Conservation (phyloP, 345 rosid species). For the Eucalyptus camaldulensis region DNA sequence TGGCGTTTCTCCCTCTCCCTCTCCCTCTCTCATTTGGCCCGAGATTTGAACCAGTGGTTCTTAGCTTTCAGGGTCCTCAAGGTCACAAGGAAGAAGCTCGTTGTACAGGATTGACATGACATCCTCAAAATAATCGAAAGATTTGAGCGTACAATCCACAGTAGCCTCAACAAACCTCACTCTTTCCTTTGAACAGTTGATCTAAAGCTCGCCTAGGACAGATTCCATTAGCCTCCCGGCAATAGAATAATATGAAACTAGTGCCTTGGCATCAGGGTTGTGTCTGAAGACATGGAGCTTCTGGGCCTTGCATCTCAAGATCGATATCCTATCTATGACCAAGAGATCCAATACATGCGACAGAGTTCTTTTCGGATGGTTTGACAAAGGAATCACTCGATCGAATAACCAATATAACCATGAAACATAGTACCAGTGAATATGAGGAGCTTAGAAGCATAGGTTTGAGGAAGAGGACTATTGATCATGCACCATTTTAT, state of each 20-base stretch:
- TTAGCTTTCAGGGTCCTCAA: slow-evolving; percentile 3
- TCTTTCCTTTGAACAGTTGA: slow-evolving; percentile 32
- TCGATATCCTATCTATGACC: slow-evolving; percentile 23
- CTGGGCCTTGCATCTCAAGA: slow-evolving; percentile 34
- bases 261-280: slow-evolving; percentile 30
- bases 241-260: slow-evolving; percentile 46
- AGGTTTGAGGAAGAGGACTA: neutral
- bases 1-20: no score
- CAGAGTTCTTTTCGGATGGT: slow-evolving; percentile 19
- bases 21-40: no score
- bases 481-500: neutral
- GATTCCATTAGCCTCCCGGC: slow-evolving; percentile 29
- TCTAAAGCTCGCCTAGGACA: slow-evolving; percentile 10
- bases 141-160: no score
- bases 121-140: no score
- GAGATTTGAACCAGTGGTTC: slow-evolving; percentile 42
- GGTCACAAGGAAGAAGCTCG: slow-evolving; percentile 29
- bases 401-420: slow-evolving; percentile 22
- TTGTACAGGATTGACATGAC: slow-evolving; percentile 7
- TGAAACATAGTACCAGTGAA: neutral
- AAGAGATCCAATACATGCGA: slow-evolving; percentile 19
- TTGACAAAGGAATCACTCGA: slow-evolving; percentile 8
- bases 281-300: slow-evolving; percentile 26
- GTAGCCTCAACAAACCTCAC: slow-evolving; percentile 32
- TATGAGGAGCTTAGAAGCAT: neutral